Evolutionary conservation across 106 monocot genomes (phyloP), one percentile per base, ranked within the genome.

Genomic region (Dactylorhiza incarnata): DNA sequence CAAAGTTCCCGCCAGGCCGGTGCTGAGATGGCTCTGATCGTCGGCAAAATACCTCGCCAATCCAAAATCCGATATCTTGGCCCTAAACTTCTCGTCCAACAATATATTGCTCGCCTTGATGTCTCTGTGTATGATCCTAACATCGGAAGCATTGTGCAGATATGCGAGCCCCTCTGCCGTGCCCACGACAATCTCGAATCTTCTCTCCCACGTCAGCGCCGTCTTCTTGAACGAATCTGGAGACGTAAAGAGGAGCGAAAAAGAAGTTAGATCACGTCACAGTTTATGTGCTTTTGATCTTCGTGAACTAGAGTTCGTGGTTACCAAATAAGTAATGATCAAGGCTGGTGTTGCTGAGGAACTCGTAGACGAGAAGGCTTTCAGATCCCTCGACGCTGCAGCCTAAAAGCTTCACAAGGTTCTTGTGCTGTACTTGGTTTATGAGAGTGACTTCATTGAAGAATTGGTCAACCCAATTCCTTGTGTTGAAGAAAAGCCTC

Each of bases 31-130:
- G 44, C 82, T 83, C 73, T 85, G 84, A 78, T 83, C 90, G 74
- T 87, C 90, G 19, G 78, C 80, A 62, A 90, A 85, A 62, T 78
- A 69, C 73, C 87, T 84, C 0, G 90, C 90, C 29, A 90, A 54
- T 0, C 90, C 90, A 25, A 90, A 90, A 85, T 90, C 90, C 1
- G 87, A 80, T 23, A 90, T 83, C 61, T 90, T 90, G 23, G 90
- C 78, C 74, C 55, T 79, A 55, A 87, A 90, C 15, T 48, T 87
- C 51, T 85, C 83, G 29, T 90, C 90, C 46, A 89, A 48, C 45
- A 89, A 65, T 58, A 92, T 75, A 69, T 92, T 92, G 74, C 89
- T 89, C 1, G 89, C 86, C 70, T 92, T 92, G 70, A 92, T 85
- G 58, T 92, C 92, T 55, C 92, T 78, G 63, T 92, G 92, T 56